Evolutionary conservation across 2,329 filamentous ascomycete genomes (phyloP).

Genomic region (Dactylellina parvicollis): DNA sequence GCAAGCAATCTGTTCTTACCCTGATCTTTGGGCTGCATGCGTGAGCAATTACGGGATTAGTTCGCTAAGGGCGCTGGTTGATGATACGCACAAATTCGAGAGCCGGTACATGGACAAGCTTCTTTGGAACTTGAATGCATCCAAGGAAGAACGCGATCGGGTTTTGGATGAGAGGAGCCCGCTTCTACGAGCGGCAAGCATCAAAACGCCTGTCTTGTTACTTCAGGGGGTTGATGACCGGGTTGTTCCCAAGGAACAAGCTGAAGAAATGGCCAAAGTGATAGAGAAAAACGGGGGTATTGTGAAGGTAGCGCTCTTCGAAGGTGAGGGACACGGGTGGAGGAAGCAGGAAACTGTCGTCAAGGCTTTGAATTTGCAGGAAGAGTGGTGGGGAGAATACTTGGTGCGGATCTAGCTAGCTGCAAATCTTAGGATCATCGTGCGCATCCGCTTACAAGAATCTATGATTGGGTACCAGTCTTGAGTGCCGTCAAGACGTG

Average conservation of each 20-base stretch:
- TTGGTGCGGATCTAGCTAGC: slow-evolving; percentile 57
- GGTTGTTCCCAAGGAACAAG: slow-evolving; percentile 70
- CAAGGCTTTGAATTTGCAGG: slow-evolving; percentile 63
- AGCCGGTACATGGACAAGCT: slow-evolving; percentile 66
- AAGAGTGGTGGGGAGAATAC: slow-evolving; percentile 65
- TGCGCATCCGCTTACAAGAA: too few relatives aligned
- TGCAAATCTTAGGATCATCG: too few relatives aligned
- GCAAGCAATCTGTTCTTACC: slow-evolving; percentile 64
- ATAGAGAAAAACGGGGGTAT: slow-evolving; percentile 63
- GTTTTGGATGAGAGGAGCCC: slow-evolving; percentile 66
- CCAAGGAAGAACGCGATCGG: slow-evolving; percentile 61
- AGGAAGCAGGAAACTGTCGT: slow-evolving; percentile 62
- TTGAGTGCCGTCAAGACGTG: too few relatives aligned
- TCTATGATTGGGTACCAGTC: not conserved
- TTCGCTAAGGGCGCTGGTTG: slow-evolving; percentile 64
- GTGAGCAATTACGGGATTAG: slow-evolving; percentile 67
- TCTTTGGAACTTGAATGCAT: slow-evolving; percentile 61
- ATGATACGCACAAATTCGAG: slow-evolving; percentile 69
- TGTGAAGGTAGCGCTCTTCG: slow-evolving; percentile 65
- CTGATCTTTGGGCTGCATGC: slow-evolving; percentile 65
- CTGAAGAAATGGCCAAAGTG: slow-evolving; percentile 66
- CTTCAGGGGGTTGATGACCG: slow-evolving; percentile 68
- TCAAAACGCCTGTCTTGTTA: slow-evolving; percentile 67
- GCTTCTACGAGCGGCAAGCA: slow-evolving; percentile 64
- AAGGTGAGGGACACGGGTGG: slow-evolving; percentile 67